Conservation (phyloP, 73 alveolate genomes). For the Blepharisma japonicum region DNA sequence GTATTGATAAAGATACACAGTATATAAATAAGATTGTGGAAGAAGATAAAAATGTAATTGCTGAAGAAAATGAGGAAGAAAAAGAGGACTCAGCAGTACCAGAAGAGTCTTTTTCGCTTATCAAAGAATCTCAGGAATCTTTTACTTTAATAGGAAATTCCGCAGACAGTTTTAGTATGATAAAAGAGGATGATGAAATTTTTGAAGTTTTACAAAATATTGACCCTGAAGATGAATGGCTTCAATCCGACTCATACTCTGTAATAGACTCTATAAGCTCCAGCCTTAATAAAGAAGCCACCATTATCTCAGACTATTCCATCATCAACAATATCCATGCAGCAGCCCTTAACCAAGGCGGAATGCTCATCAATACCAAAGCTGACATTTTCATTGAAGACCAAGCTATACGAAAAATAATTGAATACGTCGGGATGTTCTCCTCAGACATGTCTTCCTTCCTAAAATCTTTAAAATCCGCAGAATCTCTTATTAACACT, state of each 20-base stretch:
- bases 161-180: not conserved
- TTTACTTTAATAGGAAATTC: not conserved
- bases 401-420: conserved; percentile 63
- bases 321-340: not conserved
- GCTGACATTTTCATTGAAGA: conserved; percentile 78
- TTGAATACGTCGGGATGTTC: conserved; percentile 76
- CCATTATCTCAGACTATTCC: not conserved
- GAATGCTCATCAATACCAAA: conserved; percentile 37
- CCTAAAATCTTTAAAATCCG: conserved; percentile 54
- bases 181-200: not conserved
- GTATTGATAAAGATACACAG: not conserved
- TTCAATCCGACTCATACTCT: not conserved
- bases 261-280: not conserved
- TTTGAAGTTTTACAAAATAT: not conserved
- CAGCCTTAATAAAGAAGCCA: not conserved
- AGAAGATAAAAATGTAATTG: not conserved
- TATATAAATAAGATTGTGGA: not conserved
- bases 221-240: conserved; percentile 21
- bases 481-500: conserved; percentile 43
- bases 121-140: not conserved
- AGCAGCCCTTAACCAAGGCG: not conserved
- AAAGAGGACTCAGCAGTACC: not conserved
- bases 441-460: conserved; percentile 60
- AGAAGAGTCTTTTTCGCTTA: not conserved
- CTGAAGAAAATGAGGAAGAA: not conserved